A percentile compares a stretch with the other conserved stretches of the same genome.
Evolutionary conservation across 2,329 filamentous ascomycete genomes (phyloP).

Genomic region (Claviceps monticola): DNA sequence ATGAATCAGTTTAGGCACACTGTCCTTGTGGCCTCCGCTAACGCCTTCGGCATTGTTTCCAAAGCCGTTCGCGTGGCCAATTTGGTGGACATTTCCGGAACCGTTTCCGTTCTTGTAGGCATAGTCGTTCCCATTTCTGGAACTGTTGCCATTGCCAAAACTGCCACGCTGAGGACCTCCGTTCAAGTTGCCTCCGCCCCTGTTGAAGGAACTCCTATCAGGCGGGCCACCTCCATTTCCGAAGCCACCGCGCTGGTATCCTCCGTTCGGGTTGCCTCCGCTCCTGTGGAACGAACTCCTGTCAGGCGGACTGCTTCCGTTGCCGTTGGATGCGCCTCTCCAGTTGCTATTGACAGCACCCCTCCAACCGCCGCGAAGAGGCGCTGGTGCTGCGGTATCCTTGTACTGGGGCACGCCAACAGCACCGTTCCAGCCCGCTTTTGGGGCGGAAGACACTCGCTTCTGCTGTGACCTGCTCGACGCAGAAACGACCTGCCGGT

Average conservation of each 20-base stretch:
- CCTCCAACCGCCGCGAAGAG: conserved; percentile 43
- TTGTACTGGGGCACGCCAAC: conserved; percentile 48
- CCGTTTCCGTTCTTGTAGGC: conserved; percentile 3
- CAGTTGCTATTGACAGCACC: conserved; percentile 35
- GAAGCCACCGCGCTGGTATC: conserved; percentile 7
- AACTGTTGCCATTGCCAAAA: conserved; percentile 11
- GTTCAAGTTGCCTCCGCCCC: conserved; percentile 26
- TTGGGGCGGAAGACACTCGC: conserved; percentile 33
- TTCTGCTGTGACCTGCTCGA: conserved; percentile 39
- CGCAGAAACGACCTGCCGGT: conserved; percentile 65
- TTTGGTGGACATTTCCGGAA: too few relatives aligned
- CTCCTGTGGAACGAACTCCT: conserved; percentile 21
- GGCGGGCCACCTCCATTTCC: conserved; percentile 21
- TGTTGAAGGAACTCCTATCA: conserved; percentile 19
- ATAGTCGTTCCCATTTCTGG: not conserved
- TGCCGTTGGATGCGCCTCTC: conserved; percentile 12
- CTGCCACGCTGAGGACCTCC: conserved; percentile 21
- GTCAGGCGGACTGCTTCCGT: conserved; percentile 21
- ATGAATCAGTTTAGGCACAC: conserved; percentile 30
- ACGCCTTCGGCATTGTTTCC: too few relatives aligned
- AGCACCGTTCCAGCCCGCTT: conserved; percentile 39
- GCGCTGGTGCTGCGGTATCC: conserved; percentile 40
- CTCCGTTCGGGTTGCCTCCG: conserved; percentile 26
- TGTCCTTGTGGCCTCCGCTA: not conserved
- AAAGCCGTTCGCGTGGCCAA: too few relatives aligned